Conservation (phyloP, 306 rosid genomes). For the Gastrolobium bilobum region DNA sequence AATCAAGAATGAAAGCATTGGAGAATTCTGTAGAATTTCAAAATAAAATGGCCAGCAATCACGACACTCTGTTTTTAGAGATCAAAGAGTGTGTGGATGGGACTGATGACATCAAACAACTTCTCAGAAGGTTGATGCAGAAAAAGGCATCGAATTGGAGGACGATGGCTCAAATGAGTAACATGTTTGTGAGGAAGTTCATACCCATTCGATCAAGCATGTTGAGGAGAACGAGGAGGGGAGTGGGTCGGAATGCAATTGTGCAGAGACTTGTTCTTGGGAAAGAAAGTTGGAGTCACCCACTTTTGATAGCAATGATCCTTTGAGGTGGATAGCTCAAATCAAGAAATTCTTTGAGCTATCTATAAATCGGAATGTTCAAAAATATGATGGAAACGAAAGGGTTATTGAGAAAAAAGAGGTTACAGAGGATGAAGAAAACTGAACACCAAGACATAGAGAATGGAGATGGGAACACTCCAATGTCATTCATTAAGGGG, state of each 20-base stretch:
- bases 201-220: background rate
- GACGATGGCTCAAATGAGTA: background rate
- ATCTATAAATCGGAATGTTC: too few species aligned
- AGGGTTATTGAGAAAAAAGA: too few species aligned
- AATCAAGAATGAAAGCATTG: background rate
- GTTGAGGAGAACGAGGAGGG: background rate
- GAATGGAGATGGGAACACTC: too few species aligned
- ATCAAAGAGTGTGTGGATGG: background rate
- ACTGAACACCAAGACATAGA: too few species aligned
- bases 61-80: background rate
- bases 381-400: too few species aligned
- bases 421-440: too few species aligned
- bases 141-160: background rate
- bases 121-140: background rate
- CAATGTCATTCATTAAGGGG: too few species aligned
- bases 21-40: background rate
- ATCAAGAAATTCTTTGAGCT: too few species aligned
- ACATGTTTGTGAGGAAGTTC: background rate
- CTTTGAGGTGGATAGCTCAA: too few species aligned
- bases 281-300: background rate
- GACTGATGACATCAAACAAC: too few species aligned
- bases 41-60: background rate
- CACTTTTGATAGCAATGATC: background rate
- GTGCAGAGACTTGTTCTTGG: background rate
- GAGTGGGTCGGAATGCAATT: background rate